Evolutionary conservation across 495 filamentous ascomycete species (phyloP).

Genomic region (Neurospora intermedia): DNA sequence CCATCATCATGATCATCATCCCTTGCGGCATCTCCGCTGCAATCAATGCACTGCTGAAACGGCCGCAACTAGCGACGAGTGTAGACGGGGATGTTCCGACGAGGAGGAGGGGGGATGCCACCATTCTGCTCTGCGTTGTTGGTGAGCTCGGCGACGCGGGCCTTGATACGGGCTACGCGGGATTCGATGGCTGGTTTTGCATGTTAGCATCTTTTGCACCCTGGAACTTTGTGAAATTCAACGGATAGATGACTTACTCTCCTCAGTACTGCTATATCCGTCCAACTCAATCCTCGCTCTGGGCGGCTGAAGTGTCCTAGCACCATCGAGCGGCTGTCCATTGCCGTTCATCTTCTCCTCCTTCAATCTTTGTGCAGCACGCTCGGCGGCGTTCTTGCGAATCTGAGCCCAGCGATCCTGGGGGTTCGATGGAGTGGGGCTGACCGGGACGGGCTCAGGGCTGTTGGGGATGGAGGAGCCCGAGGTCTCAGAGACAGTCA

Average conservation of each 20-base stretch:
- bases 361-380: slow-evolving; percentile 46
- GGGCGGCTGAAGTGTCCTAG: slow-evolving; percentile 21
- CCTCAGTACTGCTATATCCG: slow-evolving; percentile 89
- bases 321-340: slow-evolving; percentile 22
- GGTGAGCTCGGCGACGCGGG: slow-evolving; percentile 87
- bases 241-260: slow-evolving; percentile 55
- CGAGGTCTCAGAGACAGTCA: slow-evolving; percentile 19
- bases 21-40: neutral
- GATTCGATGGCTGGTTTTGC: slow-evolving; percentile 69
- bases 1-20: neutral
- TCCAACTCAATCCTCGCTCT: slow-evolving; percentile 44
- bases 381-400: slow-evolving; percentile 81
- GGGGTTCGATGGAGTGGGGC: neutral
- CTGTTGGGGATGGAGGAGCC: neutral
- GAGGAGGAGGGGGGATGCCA: neutral
- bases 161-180: slow-evolving; percentile 94
- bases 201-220: slow-evolving; percentile 15
- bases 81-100: neutral
- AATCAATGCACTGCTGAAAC: neutral
- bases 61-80: neutral
- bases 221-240: slow-evolving; percentile 1
- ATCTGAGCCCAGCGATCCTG: slow-evolving; percentile 91
- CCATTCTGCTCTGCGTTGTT: slow-evolving; percentile 38
- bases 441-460: neutral
- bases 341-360: slow-evolving; percentile 35